Percentiles rank a stretch among this genome's conserved stretches.
These are phyloP conservation scores for Ormosia emarginata DNA, from an alignment of 306 rosid genomes.

Conservation along the genomic window DNA sequence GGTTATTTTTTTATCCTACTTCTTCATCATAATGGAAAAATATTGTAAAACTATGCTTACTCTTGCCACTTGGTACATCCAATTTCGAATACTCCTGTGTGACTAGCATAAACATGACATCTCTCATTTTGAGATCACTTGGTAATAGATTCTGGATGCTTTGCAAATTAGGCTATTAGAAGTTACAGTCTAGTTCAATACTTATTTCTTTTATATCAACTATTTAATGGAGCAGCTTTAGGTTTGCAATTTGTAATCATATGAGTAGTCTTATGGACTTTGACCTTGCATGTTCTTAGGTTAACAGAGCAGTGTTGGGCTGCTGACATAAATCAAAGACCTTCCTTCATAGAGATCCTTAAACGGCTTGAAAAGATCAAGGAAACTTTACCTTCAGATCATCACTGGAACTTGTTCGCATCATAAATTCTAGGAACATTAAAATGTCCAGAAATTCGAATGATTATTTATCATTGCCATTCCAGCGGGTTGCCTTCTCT, in stretches of 20 bases:
- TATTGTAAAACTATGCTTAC: not conserved
- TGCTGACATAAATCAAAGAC: conserved; percentile 66
- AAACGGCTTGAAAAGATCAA: conserved; percentile 74
- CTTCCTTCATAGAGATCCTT: conserved; percentile 81
- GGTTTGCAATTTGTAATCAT: not conserved
- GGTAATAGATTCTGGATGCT: not conserved
- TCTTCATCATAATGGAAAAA: not conserved
- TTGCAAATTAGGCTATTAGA: not conserved
- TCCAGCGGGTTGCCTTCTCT: not conserved
- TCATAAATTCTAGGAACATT: conserved; percentile 30
- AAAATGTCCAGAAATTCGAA: conserved; percentile 8
- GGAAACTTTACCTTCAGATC: conserved; percentile 64
- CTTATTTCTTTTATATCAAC: not conserved
- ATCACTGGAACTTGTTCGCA: conserved; percentile 68
- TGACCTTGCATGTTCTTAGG: conserved; percentile 35
- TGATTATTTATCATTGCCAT: conserved; percentile 20
- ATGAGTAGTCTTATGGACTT: not conserved
- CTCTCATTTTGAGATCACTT: not conserved
- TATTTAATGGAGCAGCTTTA: not conserved
- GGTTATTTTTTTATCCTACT: not conserved
- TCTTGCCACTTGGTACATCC: not conserved
- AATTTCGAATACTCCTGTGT: not conserved
- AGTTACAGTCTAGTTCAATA: not conserved
- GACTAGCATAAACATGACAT: conserved; percentile 6
- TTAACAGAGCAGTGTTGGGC: conserved; percentile 80